Percentiles rank a stretch among this genome's conserved stretches.
These are phyloP conservation scores for Kodamaea suecica DNA, from an alignment of 1,139 yeast genomes.

Conservation along the genomic window DNA sequence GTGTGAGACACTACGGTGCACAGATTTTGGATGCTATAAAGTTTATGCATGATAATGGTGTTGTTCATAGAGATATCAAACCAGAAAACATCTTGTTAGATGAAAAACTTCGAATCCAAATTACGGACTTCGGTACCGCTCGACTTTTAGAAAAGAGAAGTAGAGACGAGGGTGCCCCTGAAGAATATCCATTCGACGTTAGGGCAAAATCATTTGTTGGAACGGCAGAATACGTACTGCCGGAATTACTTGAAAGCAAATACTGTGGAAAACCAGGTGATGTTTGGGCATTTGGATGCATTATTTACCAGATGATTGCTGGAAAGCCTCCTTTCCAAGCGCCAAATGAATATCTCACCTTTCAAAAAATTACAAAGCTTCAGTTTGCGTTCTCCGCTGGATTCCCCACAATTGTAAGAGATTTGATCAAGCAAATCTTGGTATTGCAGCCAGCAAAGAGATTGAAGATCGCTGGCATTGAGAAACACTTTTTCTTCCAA, in stretches of 20 bases:
- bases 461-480: constrained; percentile 36
- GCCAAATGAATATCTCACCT: constrained; percentile 68
- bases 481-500: constrained; percentile 67
- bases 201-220: constrained; percentile 75
- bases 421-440: constrained; percentile 43
- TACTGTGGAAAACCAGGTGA: constrained; percentile 76
- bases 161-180: constrained; percentile 24
- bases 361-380: constrained; percentile 61
- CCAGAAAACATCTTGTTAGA: constrained; percentile 74
- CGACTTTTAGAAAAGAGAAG: constrained; percentile 47
- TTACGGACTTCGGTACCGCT: constrained; percentile 83
- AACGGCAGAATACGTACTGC: constrained; percentile 81
- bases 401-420: constrained; percentile 46
- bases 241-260: constrained; percentile 66
- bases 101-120: constrained; percentile 62
- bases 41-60: constrained; percentile 72
- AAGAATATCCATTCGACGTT: constrained; percentile 46
- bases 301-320: constrained; percentile 68
- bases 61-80: constrained; percentile 76
- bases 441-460: constrained; percentile 45
- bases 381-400: constrained; percentile 66
- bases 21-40: constrained; percentile 63
- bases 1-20: constrained; percentile 68
- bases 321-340: constrained; percentile 84
- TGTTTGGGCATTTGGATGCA: constrained; percentile 82